These are phyloP conservation scores for Rhododendron simsii DNA, from an alignment of 148 eudicot genomes.

Conservation along the genomic window DNA sequence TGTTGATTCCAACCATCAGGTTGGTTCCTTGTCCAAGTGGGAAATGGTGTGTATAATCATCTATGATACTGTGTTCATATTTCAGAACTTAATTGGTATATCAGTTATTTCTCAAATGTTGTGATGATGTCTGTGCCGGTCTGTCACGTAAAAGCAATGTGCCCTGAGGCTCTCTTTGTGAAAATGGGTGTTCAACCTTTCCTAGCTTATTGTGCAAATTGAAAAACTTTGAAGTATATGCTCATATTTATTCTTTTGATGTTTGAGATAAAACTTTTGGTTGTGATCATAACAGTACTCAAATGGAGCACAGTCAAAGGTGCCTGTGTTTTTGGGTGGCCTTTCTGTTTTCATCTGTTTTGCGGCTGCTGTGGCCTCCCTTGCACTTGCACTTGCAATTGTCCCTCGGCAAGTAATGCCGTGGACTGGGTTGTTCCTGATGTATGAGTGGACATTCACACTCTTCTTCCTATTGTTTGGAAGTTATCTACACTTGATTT, in stretches of 20 bases:
- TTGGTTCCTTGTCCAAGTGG: constrained; percentile 13
- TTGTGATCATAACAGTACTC: constrained; percentile 34
- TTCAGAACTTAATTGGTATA: neutral
- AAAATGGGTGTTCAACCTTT: neutral
- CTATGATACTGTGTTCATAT: neutral
- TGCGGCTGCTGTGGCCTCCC: constrained; percentile 54
- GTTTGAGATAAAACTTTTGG: neutral
- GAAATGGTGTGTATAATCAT: neutral
- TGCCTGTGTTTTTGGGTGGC: constrained; percentile 78
- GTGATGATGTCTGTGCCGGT: neutral
- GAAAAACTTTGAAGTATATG: neutral
- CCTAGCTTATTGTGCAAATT: neutral
- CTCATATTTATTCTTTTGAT: neutral
- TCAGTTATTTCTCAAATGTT: neutral
- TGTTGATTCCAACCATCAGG: constrained; percentile 64
- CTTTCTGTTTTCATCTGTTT: constrained; percentile 65
- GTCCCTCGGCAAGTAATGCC: constrained; percentile 94
- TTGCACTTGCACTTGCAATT: constrained; percentile 55
- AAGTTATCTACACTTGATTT: constrained; percentile 57
- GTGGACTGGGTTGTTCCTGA: constrained; percentile 88
- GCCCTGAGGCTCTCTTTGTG: neutral
- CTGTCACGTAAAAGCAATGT: neutral
- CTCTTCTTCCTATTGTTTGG: constrained; percentile 76
- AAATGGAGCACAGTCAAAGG: constrained; percentile 54
- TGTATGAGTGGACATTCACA: constrained; percentile 91